Evolutionary conservation across 176 grass and related monocot species (phyloP), one percentile per base, ranked within the genome.

Genomic region (Pontederia crassipes): DNA sequence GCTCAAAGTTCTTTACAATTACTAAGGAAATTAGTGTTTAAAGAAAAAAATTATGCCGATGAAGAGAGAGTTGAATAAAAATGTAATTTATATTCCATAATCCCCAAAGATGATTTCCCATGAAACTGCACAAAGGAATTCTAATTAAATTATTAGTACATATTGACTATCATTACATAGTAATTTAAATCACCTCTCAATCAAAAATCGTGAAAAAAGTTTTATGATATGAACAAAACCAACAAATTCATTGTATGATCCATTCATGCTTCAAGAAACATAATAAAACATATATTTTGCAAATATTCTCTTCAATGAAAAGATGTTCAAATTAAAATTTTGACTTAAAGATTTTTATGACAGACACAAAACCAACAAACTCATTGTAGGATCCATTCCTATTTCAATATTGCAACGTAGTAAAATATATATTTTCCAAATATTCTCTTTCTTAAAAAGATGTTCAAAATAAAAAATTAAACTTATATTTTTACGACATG

Each of bases 341-440:
- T 47, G 49, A 75, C 84, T 89, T 92, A 87, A 98, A 17, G 26
- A 56, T 58, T 24, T 40, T 40, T 40, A 40, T 7, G 32, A 40
- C 2, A 40, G 32, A 7, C 32, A 40, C 32, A 40, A 4, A 7
- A 40, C 32, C 32, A 40, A 40, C 32, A 29, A 99, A 83, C 76
- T 77, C 84, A 77, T 99, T 99, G 71, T 79, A 81, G 1, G 94
- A 99, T 15, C 86, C 81, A 77, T 99, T 99, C 79, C 88, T 99
- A 84, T 64, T 74, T 62, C 32, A 66, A 0, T 48, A 0, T 56
- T 16, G 12, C 32, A 12, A 12, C 52, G 40, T 27, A 61, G 24
- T 69, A 73, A 11, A 28, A 15, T 9, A 10, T 40, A 14, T 16
- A 18, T 45, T 28, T 11, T 35, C 7, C 54, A 9, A 10, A 8